Base-by-base conservation (phyloP, 371 early-diverging fungal genomes). In the Basidiobolus meristosporus region DNA sequence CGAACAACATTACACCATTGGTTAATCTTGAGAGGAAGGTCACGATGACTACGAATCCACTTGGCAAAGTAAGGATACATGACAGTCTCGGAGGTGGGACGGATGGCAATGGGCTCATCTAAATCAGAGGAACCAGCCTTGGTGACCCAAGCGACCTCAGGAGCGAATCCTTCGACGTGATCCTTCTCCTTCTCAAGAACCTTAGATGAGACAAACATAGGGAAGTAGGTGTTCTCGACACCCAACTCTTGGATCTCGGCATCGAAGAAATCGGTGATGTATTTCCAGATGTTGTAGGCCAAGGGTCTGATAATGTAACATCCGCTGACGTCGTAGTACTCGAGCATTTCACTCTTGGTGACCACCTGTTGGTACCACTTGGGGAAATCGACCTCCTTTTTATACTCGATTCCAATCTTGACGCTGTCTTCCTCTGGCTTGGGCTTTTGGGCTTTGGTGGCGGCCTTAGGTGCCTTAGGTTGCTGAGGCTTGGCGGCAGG, bases 101-200 rank as follows among this genome's bases (percentile, higher is more conserved):
- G 85, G 42, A 99, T 84, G 41, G 99, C 99, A 53, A 99, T 80
- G 17, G 96, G 99, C 53, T 91, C 92, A 40, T 82, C 92, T 34
- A 99, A 59, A 31, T 92, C 90, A 41, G 73, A 77, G 48, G 63
- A 69, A 22, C 99, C 99, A 44, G 96, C 93, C 54, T 77, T 84
- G 34, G 99, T 99, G 19, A 99, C 98, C 99, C 99, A 99, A 20
- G 99, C 99, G 15, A 99, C 96, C 62, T 99, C 99, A 29, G 99
- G 99, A 22, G 97, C 88, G 57, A 99, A 99, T 17, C 98, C 98
- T 54, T 96, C 98, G 45, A 99, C 77, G 62, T 99, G 99, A 46
- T 92, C 91, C 77, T 98, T 98, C 60, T 99, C 99, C 51, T 77
- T 79, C 52, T 98, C 85, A 47, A 99, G 64, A 33, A 77, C 78